Percentiles rank a stretch among this genome's conserved stretches.
phyloP scores from a whole-genome alignment of 768 basidiomycete genomes.

The Pleurotus tuoliensis region DNA sequence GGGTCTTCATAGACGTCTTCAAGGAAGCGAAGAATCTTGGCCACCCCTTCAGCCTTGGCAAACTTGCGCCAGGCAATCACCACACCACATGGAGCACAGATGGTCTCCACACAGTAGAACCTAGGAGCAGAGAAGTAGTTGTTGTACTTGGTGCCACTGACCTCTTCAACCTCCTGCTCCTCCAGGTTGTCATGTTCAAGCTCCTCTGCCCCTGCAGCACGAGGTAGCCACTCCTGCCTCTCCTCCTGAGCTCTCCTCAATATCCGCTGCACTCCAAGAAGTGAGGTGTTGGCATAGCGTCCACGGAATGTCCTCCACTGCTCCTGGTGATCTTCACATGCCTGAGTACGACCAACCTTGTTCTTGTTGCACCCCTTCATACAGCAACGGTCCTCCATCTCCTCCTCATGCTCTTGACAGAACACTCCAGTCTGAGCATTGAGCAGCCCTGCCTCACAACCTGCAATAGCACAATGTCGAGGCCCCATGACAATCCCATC shows the following conservation, averaged over 20 bases:
- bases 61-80: constrained; percentile 26
- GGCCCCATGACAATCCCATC: constrained; percentile 15
- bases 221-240: constrained; percentile 2
- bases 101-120: constrained; percentile 10
- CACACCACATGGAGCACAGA: constrained; percentile 18
- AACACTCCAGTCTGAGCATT: constrained; percentile 6
- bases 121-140: constrained; percentile 20
- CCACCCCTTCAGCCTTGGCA: constrained; percentile 22
- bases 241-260: background rate
- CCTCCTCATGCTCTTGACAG: background rate
- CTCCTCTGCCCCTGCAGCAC: constrained; percentile 9
- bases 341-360: background rate
- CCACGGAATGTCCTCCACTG: background rate
- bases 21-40: constrained; percentile 17
- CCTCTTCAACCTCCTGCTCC: constrained; percentile 3
- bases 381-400: background rate
- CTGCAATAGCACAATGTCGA: constrained; percentile 10
- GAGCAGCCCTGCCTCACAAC: background rate
- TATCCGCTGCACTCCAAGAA: background rate
- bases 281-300: background rate
- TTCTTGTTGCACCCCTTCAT: constrained; percentile 4
- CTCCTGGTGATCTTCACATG: constrained; percentile 6
- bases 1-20: constrained; percentile 16
- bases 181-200: background rate
- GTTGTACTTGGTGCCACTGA: constrained; percentile 20